Evolutionary conservation across 2,329 filamentous ascomycete species (phyloP).

Genomic region (Gnomoniopsis smithogilvyi): DNA sequence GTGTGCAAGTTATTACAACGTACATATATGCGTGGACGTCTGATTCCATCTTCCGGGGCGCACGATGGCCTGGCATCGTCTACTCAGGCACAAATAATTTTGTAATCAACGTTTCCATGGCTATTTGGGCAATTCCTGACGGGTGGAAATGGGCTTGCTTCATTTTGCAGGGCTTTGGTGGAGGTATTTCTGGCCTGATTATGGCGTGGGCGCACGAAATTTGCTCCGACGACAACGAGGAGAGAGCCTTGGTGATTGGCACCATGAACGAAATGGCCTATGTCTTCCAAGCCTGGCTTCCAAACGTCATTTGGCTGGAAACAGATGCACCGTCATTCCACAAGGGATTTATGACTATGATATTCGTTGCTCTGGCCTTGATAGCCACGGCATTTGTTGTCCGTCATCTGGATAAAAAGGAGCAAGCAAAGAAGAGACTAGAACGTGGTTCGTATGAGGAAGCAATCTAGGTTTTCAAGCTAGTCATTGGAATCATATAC

Average conservation of each 20-base stretch:
- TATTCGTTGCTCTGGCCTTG: constrained; percentile 3
- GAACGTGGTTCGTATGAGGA: background rate
- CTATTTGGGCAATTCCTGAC: constrained; percentile 41
- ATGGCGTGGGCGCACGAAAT: constrained; percentile 51
- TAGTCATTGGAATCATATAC: background rate
- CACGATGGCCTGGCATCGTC: constrained; percentile 62
- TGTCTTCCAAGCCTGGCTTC: constrained; percentile 67
- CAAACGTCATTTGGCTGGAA: constrained; percentile 63
- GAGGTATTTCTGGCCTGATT: constrained; percentile 43
- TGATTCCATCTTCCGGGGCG: constrained; percentile 56
- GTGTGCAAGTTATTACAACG: constrained; percentile 53
- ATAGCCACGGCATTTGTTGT: background rate
- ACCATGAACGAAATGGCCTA: constrained; percentile 69
- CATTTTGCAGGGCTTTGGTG: constrained; percentile 50
- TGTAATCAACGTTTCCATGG: constrained; percentile 35
- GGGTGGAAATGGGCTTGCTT: constrained; percentile 64
- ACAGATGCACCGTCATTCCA: constrained; percentile 48
- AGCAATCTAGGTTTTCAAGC: background rate
- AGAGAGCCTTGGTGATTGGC: constrained; percentile 62
- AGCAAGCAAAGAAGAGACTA: background rate
- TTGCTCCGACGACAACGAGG: constrained; percentile 54
- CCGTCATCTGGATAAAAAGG: constrained; percentile 2
- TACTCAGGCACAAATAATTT: constrained; percentile 47
- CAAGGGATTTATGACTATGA: constrained; percentile 13
- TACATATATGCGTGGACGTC: constrained; percentile 65